Evolutionary conservation across 2,329 filamentous ascomycete genomes (phyloP), one percentile per base, ranked within the genome.

Genomic region (Hypocrella siamensis): DNA sequence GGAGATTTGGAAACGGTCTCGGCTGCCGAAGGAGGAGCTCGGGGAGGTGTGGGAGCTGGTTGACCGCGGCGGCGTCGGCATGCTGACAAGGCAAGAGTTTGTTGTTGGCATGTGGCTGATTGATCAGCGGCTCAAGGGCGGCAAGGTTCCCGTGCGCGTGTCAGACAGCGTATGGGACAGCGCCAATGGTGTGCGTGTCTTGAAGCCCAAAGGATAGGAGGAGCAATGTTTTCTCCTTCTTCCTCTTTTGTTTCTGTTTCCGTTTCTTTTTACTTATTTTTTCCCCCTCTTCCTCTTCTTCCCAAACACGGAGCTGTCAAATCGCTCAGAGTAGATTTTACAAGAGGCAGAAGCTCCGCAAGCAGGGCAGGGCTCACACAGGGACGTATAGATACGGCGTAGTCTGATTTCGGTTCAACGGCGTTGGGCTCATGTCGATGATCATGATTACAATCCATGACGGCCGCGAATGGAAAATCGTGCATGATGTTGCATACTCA

Each of bases 51-150:
- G 80, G 76, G 73, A 77, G 26, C 58, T 88, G 14, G 81, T 88
- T 9, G 78, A 80, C 46, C 56, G 63, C 2, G 52, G 58, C 6
- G 49, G 55, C 2, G 47, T 54, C 11, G 77, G 77, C 2, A 58
- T 66, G 41, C 54, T 90, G 33, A 60, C 57, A 34, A 69, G 70
- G 44, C 66, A 76, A 34, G 78, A 85, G 56, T 90, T 90, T 49
- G 78, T 90, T 0, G 80, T 88, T 2, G 82, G 82, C 8, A 65
- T 83, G 58, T 90, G 82, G 80, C 56, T 90, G 30, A 70, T 90
- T 22, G 82, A 90, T 49, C 80, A 86, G 60, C 61, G 79, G 37
- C 57, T 90, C n/a, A 73, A 79, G 41, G 83, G 82, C 2, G 60
- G 81, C 36, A 90, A 90, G 59, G 60, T 88, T 15, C 82, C 83